These are phyloP conservation scores for Chrysochromulina parva DNA, from an alignment of 78 protist genomes.

Conservation along the genomic window DNA sequence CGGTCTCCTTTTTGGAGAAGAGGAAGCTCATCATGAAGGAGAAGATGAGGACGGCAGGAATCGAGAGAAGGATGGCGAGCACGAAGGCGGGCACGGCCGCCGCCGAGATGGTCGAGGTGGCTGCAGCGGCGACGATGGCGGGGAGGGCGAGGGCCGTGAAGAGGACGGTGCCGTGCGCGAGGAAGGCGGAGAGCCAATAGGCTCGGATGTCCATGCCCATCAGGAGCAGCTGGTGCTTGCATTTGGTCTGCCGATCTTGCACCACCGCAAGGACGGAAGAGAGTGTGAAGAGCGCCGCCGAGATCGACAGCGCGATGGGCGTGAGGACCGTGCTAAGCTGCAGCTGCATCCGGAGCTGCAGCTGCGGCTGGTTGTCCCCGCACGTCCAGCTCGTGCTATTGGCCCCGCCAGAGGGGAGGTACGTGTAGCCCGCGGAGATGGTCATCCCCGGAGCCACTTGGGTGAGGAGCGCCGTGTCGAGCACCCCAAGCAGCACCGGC, in stretches of 20 bases:
- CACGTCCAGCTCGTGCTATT: too few relatives aligned
- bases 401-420: neutral
- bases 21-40: neutral
- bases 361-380: too few relatives aligned
- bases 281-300: too few relatives aligned
- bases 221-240: neutral
- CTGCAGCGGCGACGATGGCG: neutral
- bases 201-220: neutral
- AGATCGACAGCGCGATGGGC: neutral
- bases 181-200: neutral
- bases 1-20: neutral
- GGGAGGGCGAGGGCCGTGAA: neutral
- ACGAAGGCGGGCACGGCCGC: neutral
- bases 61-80: neutral
- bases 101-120: neutral
- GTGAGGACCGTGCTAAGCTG: neutral
- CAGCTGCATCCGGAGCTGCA: neutral
- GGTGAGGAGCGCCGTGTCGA: neutral
- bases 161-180: neutral
- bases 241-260: neutral
- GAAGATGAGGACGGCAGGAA: neutral
- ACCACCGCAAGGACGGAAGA: too few relatives aligned
- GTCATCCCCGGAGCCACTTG: neutral
- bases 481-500: neutral
- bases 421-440: neutral